Conservation (phyloP, 768 basidiomycete species). For the Kwoniella sp. region DNA sequence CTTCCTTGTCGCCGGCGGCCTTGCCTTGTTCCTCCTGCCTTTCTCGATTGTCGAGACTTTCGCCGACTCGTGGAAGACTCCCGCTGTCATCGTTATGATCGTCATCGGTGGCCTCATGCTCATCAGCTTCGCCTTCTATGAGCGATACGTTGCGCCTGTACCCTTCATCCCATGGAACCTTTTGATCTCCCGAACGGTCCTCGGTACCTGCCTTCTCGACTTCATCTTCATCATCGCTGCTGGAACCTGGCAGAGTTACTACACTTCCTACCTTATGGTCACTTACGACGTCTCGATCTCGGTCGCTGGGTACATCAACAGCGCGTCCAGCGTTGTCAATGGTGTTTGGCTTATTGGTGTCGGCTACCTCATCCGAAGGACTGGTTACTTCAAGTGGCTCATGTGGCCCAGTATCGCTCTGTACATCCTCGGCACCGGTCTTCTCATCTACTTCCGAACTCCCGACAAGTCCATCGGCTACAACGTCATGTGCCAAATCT, state of each 20-base stretch:
- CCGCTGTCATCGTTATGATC: conserved; percentile 50
- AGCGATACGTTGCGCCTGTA: conserved; percentile 39
- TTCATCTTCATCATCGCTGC: conserved; percentile 44
- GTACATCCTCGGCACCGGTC: conserved; percentile 38
- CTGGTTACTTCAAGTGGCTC: conserved; percentile 43
- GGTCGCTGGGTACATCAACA: conserved; percentile 39
- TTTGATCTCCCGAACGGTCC: conserved; percentile 49
- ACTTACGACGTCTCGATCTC: conserved; percentile 40
- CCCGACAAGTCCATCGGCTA: conserved; percentile 35
- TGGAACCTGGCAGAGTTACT: conserved; percentile 48
- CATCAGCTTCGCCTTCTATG: conserved; percentile 49
- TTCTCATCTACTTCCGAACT: conserved; percentile 48
- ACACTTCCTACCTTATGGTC: conserved; percentile 37
- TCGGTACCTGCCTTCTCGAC: conserved; percentile 45
- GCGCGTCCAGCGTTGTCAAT: conserved; percentile 36
- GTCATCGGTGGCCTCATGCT: conserved; percentile 48
- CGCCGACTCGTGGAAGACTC: conserved; percentile 35
- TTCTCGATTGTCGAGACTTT: conserved; percentile 53
- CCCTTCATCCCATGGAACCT: conserved; percentile 46
- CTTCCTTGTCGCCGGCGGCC: conserved; percentile 45
- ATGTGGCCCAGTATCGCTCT: conserved; percentile 29
- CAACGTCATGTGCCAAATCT: conserved; percentile 43
- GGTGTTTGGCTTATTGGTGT: conserved; percentile 42
- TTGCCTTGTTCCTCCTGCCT: conserved; percentile 54
- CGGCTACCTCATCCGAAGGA: conserved; percentile 38